Percentiles rank a stretch among this genome's conserved stretches.
phyloP scores from a whole-genome alignment of 306 rosid genomes.

The Rosa lucieae region DNA sequence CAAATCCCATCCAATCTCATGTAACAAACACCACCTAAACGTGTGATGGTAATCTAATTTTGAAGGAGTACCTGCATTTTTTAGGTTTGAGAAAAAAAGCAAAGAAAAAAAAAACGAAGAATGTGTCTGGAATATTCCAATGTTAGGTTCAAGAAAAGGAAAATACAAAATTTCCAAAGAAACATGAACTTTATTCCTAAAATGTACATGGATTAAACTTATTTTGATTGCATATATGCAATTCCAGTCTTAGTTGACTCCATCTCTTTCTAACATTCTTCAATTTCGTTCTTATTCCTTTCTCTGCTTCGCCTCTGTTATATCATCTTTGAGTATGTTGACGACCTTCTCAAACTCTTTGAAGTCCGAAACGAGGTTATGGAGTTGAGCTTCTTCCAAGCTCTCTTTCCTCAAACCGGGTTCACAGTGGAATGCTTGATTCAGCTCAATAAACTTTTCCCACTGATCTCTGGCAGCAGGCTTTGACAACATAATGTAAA shows the following conservation, averaged over 20 bases:
- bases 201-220: neutral
- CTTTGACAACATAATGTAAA: neutral
- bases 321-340: slow-evolving; percentile 22
- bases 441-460: neutral
- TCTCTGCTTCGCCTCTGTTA: slow-evolving; percentile 2
- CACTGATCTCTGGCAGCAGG: neutral
- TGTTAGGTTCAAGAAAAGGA: too few relatives aligned
- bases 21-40: too few relatives aligned
- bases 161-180: too few relatives aligned
- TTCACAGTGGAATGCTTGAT: neutral
- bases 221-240: neutral
- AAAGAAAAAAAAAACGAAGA: too few relatives aligned
- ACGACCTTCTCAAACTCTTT: slow-evolving; percentile 22
- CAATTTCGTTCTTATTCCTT: neutral
- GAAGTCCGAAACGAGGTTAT: slow-evolving; percentile 1
- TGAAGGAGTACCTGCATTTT: too few relatives aligned
- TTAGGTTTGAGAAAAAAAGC: too few relatives aligned
- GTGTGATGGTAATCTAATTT: too few relatives aligned
- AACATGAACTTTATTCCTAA: neutral
- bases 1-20: too few relatives aligned
- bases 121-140: too few relatives aligned
- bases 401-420: neutral
- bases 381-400: slow-evolving; percentile 10
- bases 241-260: neutral
- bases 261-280: neutral